Evolutionary conservation across 2,329 filamentous ascomycete species (phyloP), one percentile per base, ranked within the genome.

Genomic region (Colletotrichum lentis): DNA sequence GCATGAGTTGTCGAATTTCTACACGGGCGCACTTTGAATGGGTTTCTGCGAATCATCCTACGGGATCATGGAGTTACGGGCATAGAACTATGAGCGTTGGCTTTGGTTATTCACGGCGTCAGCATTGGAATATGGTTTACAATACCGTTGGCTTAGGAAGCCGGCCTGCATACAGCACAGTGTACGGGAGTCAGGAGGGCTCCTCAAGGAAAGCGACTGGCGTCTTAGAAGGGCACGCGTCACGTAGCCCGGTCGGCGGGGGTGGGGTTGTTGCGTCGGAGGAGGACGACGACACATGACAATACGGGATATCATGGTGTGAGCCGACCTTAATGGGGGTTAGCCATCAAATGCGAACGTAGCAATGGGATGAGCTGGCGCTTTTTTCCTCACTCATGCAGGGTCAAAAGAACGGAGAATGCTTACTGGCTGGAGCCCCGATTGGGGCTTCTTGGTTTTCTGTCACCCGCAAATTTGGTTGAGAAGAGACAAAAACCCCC

Each of bases 31-130:
- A 49, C 53, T 35, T 50, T 60, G 31, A 46, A 41, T 53, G 66
- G 64, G 24, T 44, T 68, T 60, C 52, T 39, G 41, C 58, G 62
- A 41, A 57, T 52, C 20, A 55, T 69, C 62, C 66, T 47, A 52
- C 66, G 62, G 66, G 56, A 66, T 66, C 41, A 56, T 31, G 66
- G 66, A 66, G 66, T 69, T 69, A 49, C 35, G 56, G 66, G 66
- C 62, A 66, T 69, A 57, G 50, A 68, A 66, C 41, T 55, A 64
- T 43, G 43, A 69, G 66, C 66, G 66, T 69, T 66, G 50, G 59
- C 50, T 56, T 44, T 31, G 55, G 37, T 31, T 56, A 50, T 69
- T 65, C 31, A 61, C 53, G 66, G 66, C 66, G 66, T 64, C 43
- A 61, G 62, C 49, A 69, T 66, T 66, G 56, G 66, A 55, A 47